Percentiles rank a stretch among this genome's conserved stretches.
Evolutionary conservation across 306 rosid species (phyloP).

Genomic region (Prunus persica): Prunus_persica_NCBIv2 NC_034014.1:8478001-8478500

Average conservation of each 20-base stretch:
- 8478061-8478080: conserved; percentile 31
- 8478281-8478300: too few species aligned
- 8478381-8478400: neutral
- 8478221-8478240: too few species aligned
- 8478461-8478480: conserved; percentile 29
- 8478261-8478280: too few species aligned
- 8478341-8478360: too few species aligned
- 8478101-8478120: neutral
- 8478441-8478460: neutral
- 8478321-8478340: too few species aligned
- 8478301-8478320: too few species aligned
- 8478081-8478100: neutral
- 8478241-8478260: too few species aligned
- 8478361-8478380: neutral
- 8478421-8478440: neutral
- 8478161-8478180: too few species aligned
- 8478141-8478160: too few species aligned
- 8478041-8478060: conserved; percentile 67
- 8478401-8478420: neutral
- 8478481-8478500: conserved; percentile 40
- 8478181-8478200: too few species aligned
- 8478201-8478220: too few species aligned
- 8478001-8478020: conserved; percentile 70
- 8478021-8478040: conserved; percentile 60
- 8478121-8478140: too few species aligned